A percentile compares a stretch with the other conserved stretches of the same genome.
phyloP scores from a whole-genome alignment of 108 stramenopile species.

The Skeletonema potamos region DNA sequence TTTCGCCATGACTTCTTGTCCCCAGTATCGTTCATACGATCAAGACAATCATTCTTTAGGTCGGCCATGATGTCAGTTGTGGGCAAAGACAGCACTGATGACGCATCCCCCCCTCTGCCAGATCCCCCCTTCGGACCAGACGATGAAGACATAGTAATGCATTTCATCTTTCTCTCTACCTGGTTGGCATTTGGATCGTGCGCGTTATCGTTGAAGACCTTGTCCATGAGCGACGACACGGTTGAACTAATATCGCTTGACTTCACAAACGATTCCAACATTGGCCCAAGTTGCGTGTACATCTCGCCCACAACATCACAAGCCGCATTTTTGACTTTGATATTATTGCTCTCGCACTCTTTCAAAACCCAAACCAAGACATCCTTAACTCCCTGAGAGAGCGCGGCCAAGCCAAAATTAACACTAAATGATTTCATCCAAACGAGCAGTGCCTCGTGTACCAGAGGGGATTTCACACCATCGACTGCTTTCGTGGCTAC shows the following conservation, averaged over 20 bases:
- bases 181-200: conserved; percentile 45
- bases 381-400: conserved; percentile 52
- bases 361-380: conserved; percentile 54
- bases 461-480: conserved; percentile 67
- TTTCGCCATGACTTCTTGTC: conserved; percentile 87
- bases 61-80: conserved; percentile 53
- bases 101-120: background rate
- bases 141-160: conserved; percentile 28
- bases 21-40: conserved; percentile 61
- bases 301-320: conserved; percentile 56
- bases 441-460: conserved; percentile 67
- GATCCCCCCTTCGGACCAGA: background rate
- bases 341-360: conserved; percentile 60
- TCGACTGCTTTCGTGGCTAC: conserved; percentile 33
- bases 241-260: conserved; percentile 37
- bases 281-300: conserved; percentile 74
- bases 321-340: conserved; percentile 77
- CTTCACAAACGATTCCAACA: conserved; percentile 57
- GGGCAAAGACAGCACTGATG: conserved; percentile 43
- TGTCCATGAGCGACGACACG: conserved; percentile 47
- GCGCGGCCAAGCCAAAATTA: conserved; percentile 69
- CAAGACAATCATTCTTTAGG: conserved; percentile 54
- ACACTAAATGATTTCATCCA: conserved; percentile 58
- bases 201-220: conserved; percentile 39
- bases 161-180: conserved; percentile 42